phyloP scores from a whole-genome alignment of 345 rosid species.

The Rubroshorea leprosula region DNA sequence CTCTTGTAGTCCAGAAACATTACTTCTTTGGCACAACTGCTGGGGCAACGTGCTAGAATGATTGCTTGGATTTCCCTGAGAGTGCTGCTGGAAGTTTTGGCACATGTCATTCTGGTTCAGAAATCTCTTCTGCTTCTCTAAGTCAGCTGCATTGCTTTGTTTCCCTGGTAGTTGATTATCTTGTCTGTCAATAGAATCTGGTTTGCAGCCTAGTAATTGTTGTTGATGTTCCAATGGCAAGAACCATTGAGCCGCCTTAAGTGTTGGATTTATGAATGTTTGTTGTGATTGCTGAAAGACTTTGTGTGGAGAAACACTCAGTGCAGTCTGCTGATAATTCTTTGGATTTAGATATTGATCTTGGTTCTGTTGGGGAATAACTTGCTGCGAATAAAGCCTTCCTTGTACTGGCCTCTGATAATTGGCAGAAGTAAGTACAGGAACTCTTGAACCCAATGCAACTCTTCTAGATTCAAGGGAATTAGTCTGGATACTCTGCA shows the following conservation, averaged over 20 bases:
- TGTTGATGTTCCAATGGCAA: too few relatives aligned
- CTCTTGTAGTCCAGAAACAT: too few relatives aligned
- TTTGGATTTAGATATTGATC: not conserved
- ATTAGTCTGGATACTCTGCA: too few relatives aligned
- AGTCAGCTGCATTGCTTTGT: not conserved
- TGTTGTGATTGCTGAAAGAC: not conserved
- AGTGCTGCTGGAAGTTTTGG: not conserved
- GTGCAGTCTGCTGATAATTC: not conserved
- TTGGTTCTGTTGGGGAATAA: not conserved
- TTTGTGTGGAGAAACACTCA: not conserved
- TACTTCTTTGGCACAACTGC: too few relatives aligned
- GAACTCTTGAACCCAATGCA: not conserved
- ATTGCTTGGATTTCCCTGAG: not conserved
- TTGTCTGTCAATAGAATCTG: too few relatives aligned
- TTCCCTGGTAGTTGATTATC: not conserved
- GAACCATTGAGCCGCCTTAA: too few relatives aligned
- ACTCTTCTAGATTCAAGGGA: not conserved
- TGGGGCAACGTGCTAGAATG: not conserved
- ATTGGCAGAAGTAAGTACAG: too few relatives aligned
- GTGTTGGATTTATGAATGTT: too few relatives aligned
- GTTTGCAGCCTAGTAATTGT: too few relatives aligned
- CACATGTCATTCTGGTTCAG: too few relatives aligned
- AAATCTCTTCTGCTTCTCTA: too few relatives aligned
- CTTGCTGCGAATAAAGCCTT: not conserved
- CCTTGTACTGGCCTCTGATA: not conserved